phyloP scores from a whole-genome alignment of 371 early-diverging fungal species.

The Mucor circinelloides region DNA sequence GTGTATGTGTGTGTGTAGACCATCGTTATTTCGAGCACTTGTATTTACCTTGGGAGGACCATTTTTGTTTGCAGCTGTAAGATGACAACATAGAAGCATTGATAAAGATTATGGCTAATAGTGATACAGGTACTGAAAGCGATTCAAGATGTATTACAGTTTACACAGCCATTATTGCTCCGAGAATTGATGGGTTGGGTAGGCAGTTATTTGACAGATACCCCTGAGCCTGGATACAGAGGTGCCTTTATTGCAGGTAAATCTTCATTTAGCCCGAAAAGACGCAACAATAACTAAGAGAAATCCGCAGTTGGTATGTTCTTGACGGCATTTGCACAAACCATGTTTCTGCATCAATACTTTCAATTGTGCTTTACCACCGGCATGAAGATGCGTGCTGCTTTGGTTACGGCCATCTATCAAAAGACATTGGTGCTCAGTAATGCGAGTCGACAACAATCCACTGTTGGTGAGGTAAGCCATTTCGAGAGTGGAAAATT shows the following conservation, averaged over 20 bases:
- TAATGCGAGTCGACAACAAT: slow-evolving; percentile 78
- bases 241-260: slow-evolving; percentile 62
- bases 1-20: slow-evolving; percentile 43
- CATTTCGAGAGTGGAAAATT: neutral
- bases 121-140: slow-evolving; percentile 64
- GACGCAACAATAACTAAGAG: neutral
- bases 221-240: slow-evolving; percentile 59
- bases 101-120: neutral
- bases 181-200: slow-evolving; percentile 78
- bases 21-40: slow-evolving; percentile 74
- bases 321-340: slow-evolving; percentile 78
- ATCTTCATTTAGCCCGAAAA: neutral
- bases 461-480: slow-evolving; percentile 69
- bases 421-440: slow-evolving; percentile 84
- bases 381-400: slow-evolving; percentile 84
- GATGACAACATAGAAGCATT: neutral
- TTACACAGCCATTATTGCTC: slow-evolving; percentile 84
- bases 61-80: slow-evolving; percentile 65
- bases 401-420: slow-evolving; percentile 87
- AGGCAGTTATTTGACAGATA: slow-evolving; percentile 51
- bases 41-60: slow-evolving; percentile 69
- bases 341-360: slow-evolving; percentile 89
- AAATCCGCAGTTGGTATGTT: slow-evolving; percentile 67
- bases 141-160: slow-evolving; percentile 78
- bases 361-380: slow-evolving; percentile 79